These are phyloP conservation scores for Tetrastigma voinierianum DNA, from an alignment of 164 flowering plant genomes.

Conservation along the genomic window DNA sequence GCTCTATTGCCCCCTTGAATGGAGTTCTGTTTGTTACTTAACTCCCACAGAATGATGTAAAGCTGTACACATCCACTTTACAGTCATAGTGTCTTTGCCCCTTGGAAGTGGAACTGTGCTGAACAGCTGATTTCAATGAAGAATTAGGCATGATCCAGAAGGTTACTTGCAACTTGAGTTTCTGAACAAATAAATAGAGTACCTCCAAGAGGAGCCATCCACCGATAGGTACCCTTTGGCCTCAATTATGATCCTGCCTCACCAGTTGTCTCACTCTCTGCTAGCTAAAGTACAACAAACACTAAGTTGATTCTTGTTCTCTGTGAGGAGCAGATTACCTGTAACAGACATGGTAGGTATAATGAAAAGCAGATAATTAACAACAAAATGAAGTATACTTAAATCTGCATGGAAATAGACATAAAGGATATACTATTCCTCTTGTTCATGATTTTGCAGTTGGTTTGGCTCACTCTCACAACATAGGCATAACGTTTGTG, in stretches of 20 bases:
- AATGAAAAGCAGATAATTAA: background rate
- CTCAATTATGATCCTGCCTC: conserved; percentile 63
- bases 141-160: conserved; percentile 1
- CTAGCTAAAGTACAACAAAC: conserved; percentile 77
- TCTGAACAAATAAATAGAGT: conserved; percentile 9
- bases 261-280: conserved; percentile 51
- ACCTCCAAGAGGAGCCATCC: conserved; percentile 99
- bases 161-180: background rate
- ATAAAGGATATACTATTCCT: background rate
- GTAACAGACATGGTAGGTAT: background rate
- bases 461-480: background rate
- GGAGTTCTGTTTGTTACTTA: conserved; percentile 58
- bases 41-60: conserved; percentile 70
- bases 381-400: background rate
- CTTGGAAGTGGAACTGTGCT: conserved; percentile 34
- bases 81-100: conserved; percentile 64
- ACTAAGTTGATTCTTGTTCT: conserved; percentile 45
- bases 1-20: conserved; percentile 45
- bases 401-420: no score
- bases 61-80: conserved; percentile 76
- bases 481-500: background rate
- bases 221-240: conserved; percentile 74
- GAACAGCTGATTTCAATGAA: conserved; percentile 38
- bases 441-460: background rate
- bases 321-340: conserved; percentile 69